These are phyloP conservation scores for Solanum chiquidenum DNA, from an alignment of 257 asterid genomes.

Conservation along the genomic window DNA sequence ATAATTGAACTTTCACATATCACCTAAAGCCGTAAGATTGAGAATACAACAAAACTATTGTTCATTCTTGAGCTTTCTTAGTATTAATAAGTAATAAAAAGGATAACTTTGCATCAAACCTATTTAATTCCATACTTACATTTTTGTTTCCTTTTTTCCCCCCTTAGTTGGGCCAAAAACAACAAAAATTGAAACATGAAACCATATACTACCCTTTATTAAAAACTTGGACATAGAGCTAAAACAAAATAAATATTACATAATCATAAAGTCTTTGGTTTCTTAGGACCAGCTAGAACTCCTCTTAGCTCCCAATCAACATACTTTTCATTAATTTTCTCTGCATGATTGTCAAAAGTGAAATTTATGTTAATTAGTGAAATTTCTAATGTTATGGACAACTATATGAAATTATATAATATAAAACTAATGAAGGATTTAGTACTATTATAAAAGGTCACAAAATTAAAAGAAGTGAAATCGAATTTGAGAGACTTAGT, in stretches of 20 bases:
- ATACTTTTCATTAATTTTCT: slow-evolving; percentile 12
- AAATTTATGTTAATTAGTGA: not conserved
- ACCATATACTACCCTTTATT: not conserved
- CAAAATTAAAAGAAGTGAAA: not conserved
- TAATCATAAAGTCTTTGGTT: slow-evolving; percentile 36
- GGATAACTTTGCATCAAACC: not conserved
- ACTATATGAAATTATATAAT: not conserved
- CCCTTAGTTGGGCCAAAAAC: not conserved
- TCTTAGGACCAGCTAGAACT: slow-evolving; percentile 46
- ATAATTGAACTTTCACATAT: too few species aligned
- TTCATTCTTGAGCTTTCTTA: not conserved
- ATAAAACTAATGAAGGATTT: not conserved
- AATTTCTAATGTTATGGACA: not conserved
- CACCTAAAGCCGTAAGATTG: not conserved
- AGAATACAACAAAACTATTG: not conserved
- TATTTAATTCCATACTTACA: not conserved
- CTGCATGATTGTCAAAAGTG: not conserved
- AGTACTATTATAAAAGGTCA: not conserved
- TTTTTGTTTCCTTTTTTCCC: not conserved
- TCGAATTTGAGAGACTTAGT: not conserved
- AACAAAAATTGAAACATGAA: not conserved
- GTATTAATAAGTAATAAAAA: not conserved
- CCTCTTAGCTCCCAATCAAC: slow-evolving; percentile 46
- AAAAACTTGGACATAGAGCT: not conserved
- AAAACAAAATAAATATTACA: not conserved